Base-by-base conservation (phyloP, 2,329 filamentous ascomycete species). In the Penicillium sp. region DNA sequence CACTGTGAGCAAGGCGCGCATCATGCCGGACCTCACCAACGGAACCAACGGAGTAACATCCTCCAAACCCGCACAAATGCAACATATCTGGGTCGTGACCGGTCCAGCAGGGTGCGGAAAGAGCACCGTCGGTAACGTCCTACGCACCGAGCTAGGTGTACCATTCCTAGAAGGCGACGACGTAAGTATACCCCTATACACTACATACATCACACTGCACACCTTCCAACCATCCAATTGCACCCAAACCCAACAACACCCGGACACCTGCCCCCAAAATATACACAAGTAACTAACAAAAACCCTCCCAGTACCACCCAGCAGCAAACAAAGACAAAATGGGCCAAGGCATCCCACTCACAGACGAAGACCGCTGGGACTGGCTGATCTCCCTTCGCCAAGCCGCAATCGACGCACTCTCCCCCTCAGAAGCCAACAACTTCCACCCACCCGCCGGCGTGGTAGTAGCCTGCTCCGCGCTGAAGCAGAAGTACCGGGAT, bases 401-500 rank as follows among this genome's bases (percentile, higher is more conserved):
- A 63, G 88, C 77, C 40, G 79, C 79, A 41, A 73, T 83, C 56
- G 82, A 82, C 2, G 80, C 81, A 23, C 86, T 78, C 29, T 73
- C 72, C 12, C 70, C 73, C 8, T 70, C 69, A 15, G 63, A 69
- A 31, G 42, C 60, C 4, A 72, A 72, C 59, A 77, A 80, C 55
- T 76, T 75, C 49, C 61, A 71, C 43, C 86, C 86, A 38, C 81
- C 84, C 19, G 78, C 83, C 31, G 89, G 91, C 49, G 94, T 97
- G n/a, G 90, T 99, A 50, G 84, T 99, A 60, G 96, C 94, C 53
- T 99, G 94, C 82, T 96, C 91, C 13, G 94, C 93, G 1, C 84
- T 99, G 54, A 97, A 97, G 82, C 90, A 90, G 74, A 97, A 96
- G 78, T 99, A 99, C 81, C 88, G 94, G 67, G 94, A 99, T 69